Conservation (phyloP, 345 rosid genomes). For the Brassica incana region DNA sequence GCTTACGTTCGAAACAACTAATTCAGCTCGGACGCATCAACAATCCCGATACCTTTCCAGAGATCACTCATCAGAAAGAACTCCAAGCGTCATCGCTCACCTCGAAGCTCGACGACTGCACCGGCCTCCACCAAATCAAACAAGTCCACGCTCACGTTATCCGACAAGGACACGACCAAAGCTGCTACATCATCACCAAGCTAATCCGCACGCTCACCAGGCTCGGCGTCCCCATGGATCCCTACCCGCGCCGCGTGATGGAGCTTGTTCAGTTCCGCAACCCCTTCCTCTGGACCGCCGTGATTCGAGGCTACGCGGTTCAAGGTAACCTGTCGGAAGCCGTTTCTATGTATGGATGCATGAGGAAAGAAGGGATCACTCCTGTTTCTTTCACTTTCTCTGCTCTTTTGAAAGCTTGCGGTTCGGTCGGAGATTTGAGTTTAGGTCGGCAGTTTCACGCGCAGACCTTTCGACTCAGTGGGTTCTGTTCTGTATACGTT, state of each 20-base stretch:
- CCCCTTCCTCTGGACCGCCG: constrained; percentile 75
- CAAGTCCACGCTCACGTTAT: constrained; percentile 62
- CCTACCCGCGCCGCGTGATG: constrained; percentile 58
- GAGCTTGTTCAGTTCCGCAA: constrained; percentile 53
- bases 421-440: constrained; percentile 39
- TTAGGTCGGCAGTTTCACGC: constrained; percentile 73
- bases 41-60: constrained; percentile 29
- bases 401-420: constrained; percentile 68
- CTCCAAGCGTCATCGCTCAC: constrained; percentile 45
- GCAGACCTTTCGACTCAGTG: constrained; percentile 68
- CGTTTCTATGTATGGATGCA: constrained; percentile 43
- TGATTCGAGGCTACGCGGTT: constrained; percentile 61
- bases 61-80: constrained; percentile 28
- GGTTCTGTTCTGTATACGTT: constrained; percentile 59
- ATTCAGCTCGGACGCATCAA: constrained; percentile 28
- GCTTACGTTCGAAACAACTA: constrained; percentile 35
- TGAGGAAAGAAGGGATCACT: constrained; percentile 51
- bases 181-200: constrained; percentile 65
- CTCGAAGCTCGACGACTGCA: constrained; percentile 55
- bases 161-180: constrained; percentile 48
- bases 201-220: constrained; percentile 62
- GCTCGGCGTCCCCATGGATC: constrained; percentile 50
- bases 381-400: constrained; percentile 83
- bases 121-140: constrained; percentile 44
- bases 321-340: constrained; percentile 48